These are phyloP conservation scores for Yamadazyma trypodendri DNA, from an alignment of 1,139 yeast species.

Conservation along the genomic window DNA sequence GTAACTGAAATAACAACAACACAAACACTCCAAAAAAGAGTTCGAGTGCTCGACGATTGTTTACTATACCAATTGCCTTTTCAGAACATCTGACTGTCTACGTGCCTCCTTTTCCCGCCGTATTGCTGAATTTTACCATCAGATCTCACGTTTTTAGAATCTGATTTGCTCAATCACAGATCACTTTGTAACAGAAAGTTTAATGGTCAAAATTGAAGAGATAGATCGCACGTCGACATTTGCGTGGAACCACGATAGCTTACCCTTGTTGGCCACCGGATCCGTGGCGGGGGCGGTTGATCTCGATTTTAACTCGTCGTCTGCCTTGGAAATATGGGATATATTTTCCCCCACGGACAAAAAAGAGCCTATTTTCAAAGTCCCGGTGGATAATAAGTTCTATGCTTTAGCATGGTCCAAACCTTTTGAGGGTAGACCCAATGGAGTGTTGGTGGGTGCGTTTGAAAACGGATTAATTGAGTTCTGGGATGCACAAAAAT, in stretches of 20 bases:
- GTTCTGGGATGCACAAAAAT: constrained; percentile 64
- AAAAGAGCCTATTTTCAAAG: constrained; percentile 47
- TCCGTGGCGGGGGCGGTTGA: constrained; percentile 95
- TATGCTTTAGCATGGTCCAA: constrained; percentile 86
- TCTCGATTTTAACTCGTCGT: constrained; percentile 76
- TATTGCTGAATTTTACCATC: no score
- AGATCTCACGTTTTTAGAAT: no score
- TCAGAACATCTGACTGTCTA: neutral
- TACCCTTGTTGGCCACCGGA: constrained; percentile 83
- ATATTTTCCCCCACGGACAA: constrained; percentile 47
- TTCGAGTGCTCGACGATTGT: neutral
- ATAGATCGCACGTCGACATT: constrained; percentile 85
- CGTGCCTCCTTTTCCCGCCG: no score
- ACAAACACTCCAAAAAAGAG: neutral
- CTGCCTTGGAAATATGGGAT: constrained; percentile 78
- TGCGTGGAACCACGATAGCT: constrained; percentile 84
- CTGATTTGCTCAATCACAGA: no score
- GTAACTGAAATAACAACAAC: neutral
- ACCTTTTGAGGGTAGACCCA: constrained; percentile 52
- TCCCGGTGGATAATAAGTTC: constrained; percentile 61
- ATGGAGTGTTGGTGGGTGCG: constrained; percentile 81
- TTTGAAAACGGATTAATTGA: constrained; percentile 79
- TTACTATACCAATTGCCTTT: neutral
- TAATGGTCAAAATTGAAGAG: constrained; percentile 85
- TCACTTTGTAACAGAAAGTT: neutral